These are phyloP conservation scores for Fusarium nelsonii DNA, from an alignment of 2,329 filamentous ascomycete species.

Conservation along the genomic window DNA sequence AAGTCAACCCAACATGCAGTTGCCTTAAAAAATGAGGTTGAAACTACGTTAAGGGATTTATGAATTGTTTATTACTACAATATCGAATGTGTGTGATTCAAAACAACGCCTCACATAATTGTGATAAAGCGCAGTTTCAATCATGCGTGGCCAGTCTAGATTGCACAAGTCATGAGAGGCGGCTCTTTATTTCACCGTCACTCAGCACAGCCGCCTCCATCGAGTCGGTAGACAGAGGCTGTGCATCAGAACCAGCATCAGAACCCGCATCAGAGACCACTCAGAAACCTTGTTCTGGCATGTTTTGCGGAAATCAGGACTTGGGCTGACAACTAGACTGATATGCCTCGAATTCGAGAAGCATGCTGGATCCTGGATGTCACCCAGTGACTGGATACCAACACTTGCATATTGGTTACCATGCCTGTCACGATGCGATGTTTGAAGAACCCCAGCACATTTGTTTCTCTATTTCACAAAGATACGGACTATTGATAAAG, in stretches of 20 bases:
- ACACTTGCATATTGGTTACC: slow-evolving; percentile 27
- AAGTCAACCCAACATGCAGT: not conserved
- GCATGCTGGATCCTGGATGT: slow-evolving; percentile 1
- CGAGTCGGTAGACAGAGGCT: slow-evolving; percentile 20
- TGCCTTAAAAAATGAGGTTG: slow-evolving; percentile 24
- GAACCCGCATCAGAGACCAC: slow-evolving; percentile 5
- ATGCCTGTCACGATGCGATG: slow-evolving; percentile 21
- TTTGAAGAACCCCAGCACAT: slow-evolving; percentile 14
- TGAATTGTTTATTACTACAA: slow-evolving; percentile 1
- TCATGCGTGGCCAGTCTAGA: slow-evolving; percentile 21
- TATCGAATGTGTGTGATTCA: slow-evolving; percentile 21
- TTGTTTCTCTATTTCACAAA: not conserved
- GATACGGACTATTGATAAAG: not conserved
- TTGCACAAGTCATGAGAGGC: slow-evolving; percentile 22
- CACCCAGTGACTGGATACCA: slow-evolving; percentile 22
- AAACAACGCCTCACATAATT: slow-evolving; percentile 1
- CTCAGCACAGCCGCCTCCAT: slow-evolving; percentile 19
- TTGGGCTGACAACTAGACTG: slow-evolving; percentile 12
- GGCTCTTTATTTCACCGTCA: slow-evolving; percentile 23
- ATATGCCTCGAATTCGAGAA: slow-evolving; percentile 29
- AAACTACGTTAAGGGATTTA: slow-evolving; percentile 9
- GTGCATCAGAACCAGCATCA: slow-evolving; percentile 7
- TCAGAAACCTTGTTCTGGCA: slow-evolving; percentile 7
- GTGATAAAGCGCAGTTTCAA: slow-evolving; percentile 25
- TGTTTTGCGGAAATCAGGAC: slow-evolving; percentile 4